Base-by-base conservation (phyloP, 371 early-diverging fungal species). In the Gilbertella persicaria region DNA sequence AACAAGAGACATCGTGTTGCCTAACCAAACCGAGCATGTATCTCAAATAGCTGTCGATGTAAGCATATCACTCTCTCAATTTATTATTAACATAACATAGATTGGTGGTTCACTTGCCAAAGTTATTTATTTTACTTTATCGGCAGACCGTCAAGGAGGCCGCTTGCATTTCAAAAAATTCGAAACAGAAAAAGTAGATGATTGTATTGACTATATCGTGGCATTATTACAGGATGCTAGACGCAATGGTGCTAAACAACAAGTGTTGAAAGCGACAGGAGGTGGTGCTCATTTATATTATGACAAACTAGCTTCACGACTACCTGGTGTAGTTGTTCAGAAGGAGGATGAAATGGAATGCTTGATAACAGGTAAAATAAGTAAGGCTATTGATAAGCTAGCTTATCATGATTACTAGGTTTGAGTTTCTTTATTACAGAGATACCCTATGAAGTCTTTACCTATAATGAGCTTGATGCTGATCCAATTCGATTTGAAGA, bases 51-150 rank as follows among this genome's bases (percentile, higher is more conserved):
- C 96, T 16, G 88, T 96, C 41, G 96, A 96, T 68, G 88, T 86
- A 86, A 66, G 54, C 37, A 23, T 37, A 23, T 35, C 20, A 21
- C n/a, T 37, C 9, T 13, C 13, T 33, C 13, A 12, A 2, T 33
- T 9, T 19, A 19, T 41, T 36, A 12, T 38, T 17, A n/a, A n/a
- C n/a, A n/a, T n/a, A n/a, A n/a, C n/a, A 23, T 58, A 86, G 83
- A 87, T 96, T 75, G 97, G 98, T 36, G 98, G 98, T 37, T 92
- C 94, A 24, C 72, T 97, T 9, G 94, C 95, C 50, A 97, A 97
- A 64, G 87, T 97, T 10, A 94, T 96, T 19, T 97, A 95, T 69
- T 91, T 91, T 49, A 82, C 86, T 4, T 69, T 75, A n/a, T 68
- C 70, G 19, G 61, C 69, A 13, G 68, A 67, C 41, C 64, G 71